Evolutionary conservation across 2,329 filamentous ascomycete genomes (phyloP), one percentile per base, ranked within the genome.

Genomic region (Grosmannia huntii): DNA sequence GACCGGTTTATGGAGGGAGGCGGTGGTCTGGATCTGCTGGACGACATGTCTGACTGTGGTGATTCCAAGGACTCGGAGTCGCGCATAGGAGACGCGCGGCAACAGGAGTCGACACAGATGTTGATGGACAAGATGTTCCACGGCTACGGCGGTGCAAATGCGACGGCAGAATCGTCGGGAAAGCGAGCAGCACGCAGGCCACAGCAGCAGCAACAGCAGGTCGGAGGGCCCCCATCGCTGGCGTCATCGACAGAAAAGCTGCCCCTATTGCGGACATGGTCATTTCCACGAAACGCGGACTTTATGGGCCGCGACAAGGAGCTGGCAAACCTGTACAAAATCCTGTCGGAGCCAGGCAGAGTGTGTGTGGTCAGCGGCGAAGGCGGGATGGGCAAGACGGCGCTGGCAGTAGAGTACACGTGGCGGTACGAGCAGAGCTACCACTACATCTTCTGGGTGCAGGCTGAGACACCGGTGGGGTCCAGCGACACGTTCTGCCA

Each of bases 401-500:
- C 64, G 3, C 60, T 65, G 1, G 65, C 65, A 3, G 57, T 64
- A 12, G 64, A 67, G 41, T 66, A 65, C 51, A 62, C 62, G 0
- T 63, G 63, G 61, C 62, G 61, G 9, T 66, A 60, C 36, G 61
- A 61, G 56, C 62, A 65, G 27, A 58, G 31, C 28, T 64, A 64
- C 56, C 59, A 64, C 50, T 64, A 63, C 58, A 63, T 66, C 5
- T 67, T 67, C 49, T 67, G 65, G 65, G 60, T 64, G 2, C 63
- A 66, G 41, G 64, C 65, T 3, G 65, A 67, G 57, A 67, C 62
- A 14, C 52, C 61, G 3, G 60, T 61, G 1, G 60, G 61, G 1
- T 57, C 55, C 0, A 60, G 60, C 53, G 57, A 63, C 44, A 63
- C 62, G 6, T 63, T 63, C 23, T 62, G 57, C 10, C 60, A 63